Base-by-base conservation (phyloP, 805 yeast species). In the Candida easanensis region DNA sequence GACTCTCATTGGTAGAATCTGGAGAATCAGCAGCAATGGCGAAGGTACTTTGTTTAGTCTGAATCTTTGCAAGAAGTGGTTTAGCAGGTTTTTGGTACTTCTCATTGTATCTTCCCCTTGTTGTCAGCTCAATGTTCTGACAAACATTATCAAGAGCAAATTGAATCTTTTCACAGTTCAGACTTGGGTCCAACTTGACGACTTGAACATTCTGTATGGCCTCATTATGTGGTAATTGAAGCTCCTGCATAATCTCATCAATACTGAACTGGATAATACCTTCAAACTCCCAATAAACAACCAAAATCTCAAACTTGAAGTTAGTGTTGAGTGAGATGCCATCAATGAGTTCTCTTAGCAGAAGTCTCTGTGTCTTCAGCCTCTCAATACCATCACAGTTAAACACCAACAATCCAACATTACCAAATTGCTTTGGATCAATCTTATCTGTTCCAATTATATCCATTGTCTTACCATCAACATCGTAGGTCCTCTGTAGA, bases 221-320 rank as follows among this genome's bases (percentile, higher is more conserved):
- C 17, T 58, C 58, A 26, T 52, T 52, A 2, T 62, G 33, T 6
- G 61, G 51, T 15, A 62, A 43, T 16, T 51, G 51, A 32, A 67
- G 58, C 23, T 58, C 58, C 38, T 56, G 58, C 4, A 64, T 45
- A n/a, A 66, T 63, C 36, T 63, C 62, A 18, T 50, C 43, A 4
- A 53, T 28, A 27, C 61, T 56, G 20, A 61, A 44, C 30, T 59
- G 58, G 20, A 63, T 64, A 1, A 44, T 41, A 3, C 48, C 46
- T 35, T 64, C 56, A n/a, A 70, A 58, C 31, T 67, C 71, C 75
- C 75, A 69, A 42, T 63, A 67, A 2, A 68, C 45, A 3, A 70
- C 48, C 19, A 68, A 17, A 11, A 69, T 43, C 23, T 60, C 60
- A 40, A 68, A 64, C 37, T 60, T 58, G 28, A 52, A 59, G 36